phyloP scores from a whole-genome alignment of 2,329 filamentous ascomycete species.

The Epichloe elymi region DNA sequence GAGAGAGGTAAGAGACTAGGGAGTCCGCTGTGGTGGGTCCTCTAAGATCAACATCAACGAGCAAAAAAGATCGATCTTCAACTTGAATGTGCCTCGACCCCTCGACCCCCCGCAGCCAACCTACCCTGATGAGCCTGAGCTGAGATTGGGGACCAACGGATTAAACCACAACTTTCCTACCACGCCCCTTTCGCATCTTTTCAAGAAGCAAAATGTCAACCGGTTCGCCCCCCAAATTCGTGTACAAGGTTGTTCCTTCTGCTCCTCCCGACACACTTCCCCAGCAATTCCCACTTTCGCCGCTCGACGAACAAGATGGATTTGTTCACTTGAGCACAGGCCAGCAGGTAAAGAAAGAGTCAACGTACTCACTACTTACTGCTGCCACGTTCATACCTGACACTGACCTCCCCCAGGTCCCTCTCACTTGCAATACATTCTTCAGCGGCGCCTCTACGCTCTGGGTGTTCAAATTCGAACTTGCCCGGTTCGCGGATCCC shows the following conservation, averaged over 20 bases:
- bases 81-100: not conserved
- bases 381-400: not conserved
- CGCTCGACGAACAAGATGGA: slow-evolving; percentile 45
- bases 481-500: slow-evolving; percentile 27
- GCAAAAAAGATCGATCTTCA: not conserved
- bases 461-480: slow-evolving; percentile 41
- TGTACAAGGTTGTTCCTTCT: slow-evolving; percentile 48
- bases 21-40: not conserved
- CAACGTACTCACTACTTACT: too few species aligned
- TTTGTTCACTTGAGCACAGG: slow-evolving; percentile 49
- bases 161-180: not conserved
- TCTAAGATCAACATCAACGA: too few species aligned
- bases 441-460: slow-evolving; percentile 26
- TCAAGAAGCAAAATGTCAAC: not conserved
- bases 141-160: not conserved
- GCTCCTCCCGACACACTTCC: slow-evolving; percentile 42
- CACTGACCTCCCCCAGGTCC: slow-evolving; percentile 21
- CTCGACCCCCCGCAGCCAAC: not conserved
- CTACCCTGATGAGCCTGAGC: not conserved
- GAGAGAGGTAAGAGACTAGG: too few species aligned
- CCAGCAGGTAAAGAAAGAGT: slow-evolving; percentile 30
- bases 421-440: slow-evolving; percentile 31
- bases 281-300: slow-evolving; percentile 40
- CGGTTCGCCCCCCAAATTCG: slow-evolving; percentile 20
- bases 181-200: not conserved